Conservation (phyloP, 176 grass and related monocot species). For the Avena eriantha region DNA sequence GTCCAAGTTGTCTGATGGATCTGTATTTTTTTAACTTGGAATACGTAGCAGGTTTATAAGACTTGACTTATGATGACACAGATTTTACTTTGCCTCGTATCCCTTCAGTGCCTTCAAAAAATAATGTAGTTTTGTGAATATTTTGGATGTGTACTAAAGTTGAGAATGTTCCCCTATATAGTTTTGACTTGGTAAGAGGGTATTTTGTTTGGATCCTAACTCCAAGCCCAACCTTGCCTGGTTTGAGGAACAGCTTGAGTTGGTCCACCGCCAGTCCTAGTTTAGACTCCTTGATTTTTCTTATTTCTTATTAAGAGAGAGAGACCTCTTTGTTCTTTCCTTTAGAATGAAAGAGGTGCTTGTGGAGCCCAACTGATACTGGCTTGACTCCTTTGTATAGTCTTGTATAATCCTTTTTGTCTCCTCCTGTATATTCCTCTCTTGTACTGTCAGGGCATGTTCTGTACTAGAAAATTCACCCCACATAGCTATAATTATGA, state of each 20-base stretch:
- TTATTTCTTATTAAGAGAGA: neutral
- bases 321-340: constrained; percentile 3
- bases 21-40: constrained; percentile 64
- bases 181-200: constrained; percentile 10
- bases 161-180: neutral
- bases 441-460: neutral
- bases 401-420: neutral
- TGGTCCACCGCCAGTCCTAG: constrained; percentile 11
- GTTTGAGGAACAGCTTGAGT: constrained; percentile 7
- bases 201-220: constrained; percentile 25
- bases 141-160: constrained; percentile 11
- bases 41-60: constrained; percentile 26
- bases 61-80: neutral
- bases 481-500: neutral
- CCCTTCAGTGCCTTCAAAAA: neutral
- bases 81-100: neutral
- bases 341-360: neutral
- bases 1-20: constrained; percentile 84
- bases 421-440: neutral
- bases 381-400: neutral
- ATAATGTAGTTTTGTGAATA: constrained; percentile 6
- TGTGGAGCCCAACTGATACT: neutral
- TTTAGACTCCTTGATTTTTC: neutral
- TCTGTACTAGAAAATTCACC: neutral
- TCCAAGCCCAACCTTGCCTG: neutral